Base-by-base conservation (phyloP, 441 rosid species). In the Breynia disticha region DNA sequence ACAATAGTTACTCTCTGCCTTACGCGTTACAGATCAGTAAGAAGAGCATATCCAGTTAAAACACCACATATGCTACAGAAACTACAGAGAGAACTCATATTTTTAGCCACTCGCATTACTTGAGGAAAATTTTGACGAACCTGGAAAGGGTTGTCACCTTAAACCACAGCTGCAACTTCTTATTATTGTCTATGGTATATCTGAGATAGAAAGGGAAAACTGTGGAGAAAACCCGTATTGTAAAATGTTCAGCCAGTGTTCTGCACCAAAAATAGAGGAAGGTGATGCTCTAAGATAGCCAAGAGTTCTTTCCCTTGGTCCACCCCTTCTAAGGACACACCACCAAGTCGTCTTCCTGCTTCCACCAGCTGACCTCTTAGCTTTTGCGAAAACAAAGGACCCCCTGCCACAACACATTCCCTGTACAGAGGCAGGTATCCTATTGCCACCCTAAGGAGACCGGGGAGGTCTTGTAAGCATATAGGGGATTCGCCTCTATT, bases 361-460 rank as follows among this genome's bases (percentile, higher is more conserved):
- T 80, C 94, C 3, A 86, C 83, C 13, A 91, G 95, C 74, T 82
- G 90, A 16, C 95, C 98, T 56, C 95, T 79, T 42, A 82, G 78
- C 77, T 78, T 82, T 54, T 91, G 96, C 0, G 98, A 72, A 6
- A 91, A 65, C 63, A 91, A 62, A 50, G 38, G 6, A 47, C 90
- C 95, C 18, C 82, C 79, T 15, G 71, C 81, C 50, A 68, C 71
- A 19, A 77, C 54, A 65, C 87, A 85, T 66, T 87, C 98, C 72
- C 96, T 82, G 62, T 85, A 85, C 68, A 91, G 66, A 5, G 96
- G 94, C 71, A 85, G 74, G 75, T 91, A 85, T 3, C 90, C 84
- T 12, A 87, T 72, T 39, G 81, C 98, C 46, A 84, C 87, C 70
- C 87, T 80, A 46, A 91, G 67, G 16, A 95, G 83, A 11, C 76